Evolutionary conservation across 164 flowering plant genomes (phyloP).

Genomic region (Stephania japonica): DNA sequence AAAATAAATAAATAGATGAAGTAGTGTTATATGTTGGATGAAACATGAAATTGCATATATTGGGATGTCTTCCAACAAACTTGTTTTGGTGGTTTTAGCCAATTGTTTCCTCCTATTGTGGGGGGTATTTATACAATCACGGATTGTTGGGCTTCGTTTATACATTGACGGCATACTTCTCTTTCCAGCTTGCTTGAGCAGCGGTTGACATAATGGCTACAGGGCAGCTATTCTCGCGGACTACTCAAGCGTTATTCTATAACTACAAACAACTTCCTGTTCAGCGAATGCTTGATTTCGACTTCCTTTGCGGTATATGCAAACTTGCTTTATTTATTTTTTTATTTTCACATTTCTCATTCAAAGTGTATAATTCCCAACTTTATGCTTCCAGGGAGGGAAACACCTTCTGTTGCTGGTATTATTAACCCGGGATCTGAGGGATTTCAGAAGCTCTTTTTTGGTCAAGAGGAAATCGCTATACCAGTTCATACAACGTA

Average conservation of each 20-base stretch:
- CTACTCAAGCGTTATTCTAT: conserved; percentile 92
- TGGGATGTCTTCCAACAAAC: background rate
- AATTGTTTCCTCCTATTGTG: background rate
- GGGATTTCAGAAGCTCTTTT: conserved; percentile 97
- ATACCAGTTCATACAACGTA: conserved; percentile 93
- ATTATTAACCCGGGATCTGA: conserved; percentile 92
- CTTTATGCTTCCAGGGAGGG: conserved; percentile 55
- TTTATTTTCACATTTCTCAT: background rate
- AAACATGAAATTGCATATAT: background rate
- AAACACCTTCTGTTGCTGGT: conserved; percentile 98
- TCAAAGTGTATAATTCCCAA: background rate
- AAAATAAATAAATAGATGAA: background rate
- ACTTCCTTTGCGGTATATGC: conserved; percentile 85
- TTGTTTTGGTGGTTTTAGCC: background rate
- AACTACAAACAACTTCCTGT: conserved; percentile 97
- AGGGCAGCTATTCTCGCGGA: conserved; percentile 86
- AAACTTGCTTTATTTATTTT: background rate
- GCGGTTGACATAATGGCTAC: conserved; percentile 57
- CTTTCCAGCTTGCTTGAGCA: conserved; percentile 18
- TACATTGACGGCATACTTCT: background rate
- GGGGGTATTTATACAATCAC: background rate
- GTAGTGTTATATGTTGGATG: background rate
- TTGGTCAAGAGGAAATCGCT: conserved; percentile 98
- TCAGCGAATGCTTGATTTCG: conserved; percentile 99
- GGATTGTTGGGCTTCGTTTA: background rate